Conservation (phyloP, 2,329 filamentous ascomycete species). For the Sporothrix globosa region DNA sequence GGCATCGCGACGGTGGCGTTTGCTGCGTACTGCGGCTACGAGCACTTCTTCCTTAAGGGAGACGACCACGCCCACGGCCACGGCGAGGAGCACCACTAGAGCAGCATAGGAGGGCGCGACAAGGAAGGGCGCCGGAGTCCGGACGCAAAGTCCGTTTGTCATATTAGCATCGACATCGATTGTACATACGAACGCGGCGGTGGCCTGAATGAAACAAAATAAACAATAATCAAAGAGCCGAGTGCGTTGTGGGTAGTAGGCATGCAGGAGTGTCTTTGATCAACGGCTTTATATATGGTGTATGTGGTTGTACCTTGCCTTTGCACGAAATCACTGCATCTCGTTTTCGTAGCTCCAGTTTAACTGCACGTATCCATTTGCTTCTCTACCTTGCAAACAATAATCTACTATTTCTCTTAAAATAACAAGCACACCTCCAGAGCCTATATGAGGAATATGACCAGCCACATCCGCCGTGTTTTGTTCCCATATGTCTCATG, state of each 20-base stretch:
- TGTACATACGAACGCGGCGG: constrained; percentile 27
- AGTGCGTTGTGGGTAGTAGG: neutral
- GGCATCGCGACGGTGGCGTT: constrained; percentile 93
- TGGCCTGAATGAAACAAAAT: constrained; percentile 5
- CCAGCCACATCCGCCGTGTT: neutral
- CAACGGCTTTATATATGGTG: neutral
- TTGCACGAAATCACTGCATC: neutral
- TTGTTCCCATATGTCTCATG: neutral
- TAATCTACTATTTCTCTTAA: neutral
- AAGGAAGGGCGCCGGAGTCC: neutral
- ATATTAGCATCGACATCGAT: constrained; percentile 25
- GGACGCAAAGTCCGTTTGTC: constrained; percentile 15
- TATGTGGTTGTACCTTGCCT: neutral
- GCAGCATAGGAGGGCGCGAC: neutral
- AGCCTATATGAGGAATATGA: neutral
- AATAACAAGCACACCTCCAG: neutral
- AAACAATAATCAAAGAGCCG: neutral
- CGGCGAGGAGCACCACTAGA: constrained; percentile 60
- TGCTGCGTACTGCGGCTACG: constrained; percentile 83
- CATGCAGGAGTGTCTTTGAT: neutral
- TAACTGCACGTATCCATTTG: neutral
- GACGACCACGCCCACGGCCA: constrained; percentile 66
- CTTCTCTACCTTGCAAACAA: neutral
- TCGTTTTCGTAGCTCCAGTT: neutral
- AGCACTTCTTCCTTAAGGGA: constrained; percentile 76